A percentile compares a stretch with the other conserved stretches of the same genome.
Conservation (phyloP, 352 stramenopile species). For the Pythium rhizo-oryzae region DNA sequence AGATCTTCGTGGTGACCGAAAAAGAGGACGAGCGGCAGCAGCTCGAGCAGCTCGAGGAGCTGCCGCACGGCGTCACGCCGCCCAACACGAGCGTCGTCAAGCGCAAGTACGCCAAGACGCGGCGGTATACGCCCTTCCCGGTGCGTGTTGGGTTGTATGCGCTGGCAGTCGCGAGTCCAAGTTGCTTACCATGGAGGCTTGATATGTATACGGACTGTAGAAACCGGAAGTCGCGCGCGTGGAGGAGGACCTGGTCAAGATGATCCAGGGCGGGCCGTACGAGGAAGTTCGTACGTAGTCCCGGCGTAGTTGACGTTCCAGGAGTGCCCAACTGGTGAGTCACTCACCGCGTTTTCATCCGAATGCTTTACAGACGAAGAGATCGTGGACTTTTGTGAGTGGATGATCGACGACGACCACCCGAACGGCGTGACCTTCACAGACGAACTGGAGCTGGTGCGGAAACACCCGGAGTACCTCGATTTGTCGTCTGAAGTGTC, state of each 20-base stretch:
- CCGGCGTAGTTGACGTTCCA: too few relatives aligned
- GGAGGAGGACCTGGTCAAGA: conserved; percentile 84
- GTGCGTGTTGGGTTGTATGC: too few relatives aligned
- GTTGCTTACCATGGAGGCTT: too few relatives aligned
- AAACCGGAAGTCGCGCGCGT: conserved; percentile 84
- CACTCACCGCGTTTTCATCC: too few relatives aligned
- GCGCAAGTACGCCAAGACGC: conserved; percentile 88
- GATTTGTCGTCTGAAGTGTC: conserved; percentile 50
- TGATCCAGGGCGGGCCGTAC: conserved; percentile 69
- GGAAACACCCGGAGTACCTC: conserved; percentile 80
- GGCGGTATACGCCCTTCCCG: conserved; percentile 79
- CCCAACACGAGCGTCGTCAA: conserved; percentile 89
- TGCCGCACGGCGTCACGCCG: conserved; percentile 74
- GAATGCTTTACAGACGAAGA: conserved; percentile 55
- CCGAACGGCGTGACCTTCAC: conserved; percentile 71
- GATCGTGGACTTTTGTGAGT: conserved; percentile 86
- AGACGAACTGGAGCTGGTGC: conserved; percentile 85
- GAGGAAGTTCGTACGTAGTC: conserved; percentile 71
- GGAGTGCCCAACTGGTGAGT: too few relatives aligned
- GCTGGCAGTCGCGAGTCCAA: too few relatives aligned
- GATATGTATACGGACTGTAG: conserved; percentile 30
- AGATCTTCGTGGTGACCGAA: conserved; percentile 87
- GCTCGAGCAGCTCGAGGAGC: conserved; percentile 67
- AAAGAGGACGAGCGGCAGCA: conserved; percentile 70
- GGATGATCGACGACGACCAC: conserved; percentile 81